Base-by-base conservation (phyloP, 805 yeast species). In the Cyberlindnera euphorbiiphila region DNA sequence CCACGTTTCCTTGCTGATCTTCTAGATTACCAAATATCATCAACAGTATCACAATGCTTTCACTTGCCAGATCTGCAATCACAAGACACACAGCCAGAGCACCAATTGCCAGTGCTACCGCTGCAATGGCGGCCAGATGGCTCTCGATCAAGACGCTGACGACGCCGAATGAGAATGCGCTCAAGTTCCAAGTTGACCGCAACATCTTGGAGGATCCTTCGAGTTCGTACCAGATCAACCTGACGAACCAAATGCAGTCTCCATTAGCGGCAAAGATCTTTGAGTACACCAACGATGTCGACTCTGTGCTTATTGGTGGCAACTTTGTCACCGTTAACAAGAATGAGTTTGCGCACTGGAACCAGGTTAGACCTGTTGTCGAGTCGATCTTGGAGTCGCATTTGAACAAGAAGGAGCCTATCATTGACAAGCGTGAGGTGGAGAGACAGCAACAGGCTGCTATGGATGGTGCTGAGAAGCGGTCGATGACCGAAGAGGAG, bases 111-210 rank as follows among this genome's bases (percentile, higher is more conserved):
- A n/a, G n/a, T n/a, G n/a, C n/a, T n/a, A n/a, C n/a, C n/a, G n/a
- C n/a, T n/a, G n/a, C n/a, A n/a, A n/a, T n/a, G n/a, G 9, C 14
- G 9, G 24, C 10, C 13, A 40, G 56, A 43, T 34, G 15, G 12
- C 45, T 53, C 7, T 49, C 56, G 3, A 59, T 68, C 30, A 65
- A 71, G 45, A 64, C 86, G 0, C 54, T 72, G 14, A 65, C 80
- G 2, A 83, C 93, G 0, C 93, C 93, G 11, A 82, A 82, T 52
- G 85, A 78, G 36, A 78, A 83, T 57, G 88, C 93, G 1, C 60
- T 83, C 38, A 83, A 83, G 53, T 83, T 80, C 53, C 64, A 80
- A 52, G 14, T 56, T 47, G 46, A 59, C 59, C 38, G 50, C 48
- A 29, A 64, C 59, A 50, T 81, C 14, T 31, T 53, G 3, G 36